A percentile compares a stretch with the other conserved stretches of the same genome.
Conservation (phyloP, 352 stramenopile genomes). For the Pythium dissotocum region DNA sequence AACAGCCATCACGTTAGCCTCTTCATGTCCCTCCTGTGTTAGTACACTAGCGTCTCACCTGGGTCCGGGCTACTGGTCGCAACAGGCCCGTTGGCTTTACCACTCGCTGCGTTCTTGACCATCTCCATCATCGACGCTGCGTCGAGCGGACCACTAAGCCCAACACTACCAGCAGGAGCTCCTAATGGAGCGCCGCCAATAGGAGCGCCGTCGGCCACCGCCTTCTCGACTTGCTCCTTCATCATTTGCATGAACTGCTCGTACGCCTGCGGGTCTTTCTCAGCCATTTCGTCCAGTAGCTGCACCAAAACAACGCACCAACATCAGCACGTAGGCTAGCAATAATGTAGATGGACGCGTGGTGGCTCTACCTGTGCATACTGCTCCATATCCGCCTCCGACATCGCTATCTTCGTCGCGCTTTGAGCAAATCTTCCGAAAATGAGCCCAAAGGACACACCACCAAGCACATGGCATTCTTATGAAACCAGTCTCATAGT, state of each 20-base stretch:
- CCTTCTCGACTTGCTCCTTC: conserved; percentile 53
- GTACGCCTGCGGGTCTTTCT: conserved; percentile 69
- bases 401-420: conserved; percentile 36
- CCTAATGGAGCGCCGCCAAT: background rate
- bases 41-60: background rate
- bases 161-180: conserved; percentile 12
- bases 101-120: conserved; percentile 36
- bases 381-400: conserved; percentile 65
- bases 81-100: background rate
- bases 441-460: conserved; percentile 19
- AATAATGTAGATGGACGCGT: background rate
- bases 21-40: background rate
- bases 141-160: conserved; percentile 6
- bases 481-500: background rate
- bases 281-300: conserved; percentile 74
- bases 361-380: conserved; percentile 57
- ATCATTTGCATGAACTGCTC: conserved; percentile 63
- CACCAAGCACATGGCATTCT: background rate
- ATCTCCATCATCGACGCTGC: conserved; percentile 50
- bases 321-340: background rate
- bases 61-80: background rate
- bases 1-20: background rate
- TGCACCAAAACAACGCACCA: conserved; percentile 18
- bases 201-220: conserved; percentile 9
- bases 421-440: background rate